phyloP scores from a whole-genome alignment of 768 basidiomycete genomes.

The Russula sp. region DNA sequence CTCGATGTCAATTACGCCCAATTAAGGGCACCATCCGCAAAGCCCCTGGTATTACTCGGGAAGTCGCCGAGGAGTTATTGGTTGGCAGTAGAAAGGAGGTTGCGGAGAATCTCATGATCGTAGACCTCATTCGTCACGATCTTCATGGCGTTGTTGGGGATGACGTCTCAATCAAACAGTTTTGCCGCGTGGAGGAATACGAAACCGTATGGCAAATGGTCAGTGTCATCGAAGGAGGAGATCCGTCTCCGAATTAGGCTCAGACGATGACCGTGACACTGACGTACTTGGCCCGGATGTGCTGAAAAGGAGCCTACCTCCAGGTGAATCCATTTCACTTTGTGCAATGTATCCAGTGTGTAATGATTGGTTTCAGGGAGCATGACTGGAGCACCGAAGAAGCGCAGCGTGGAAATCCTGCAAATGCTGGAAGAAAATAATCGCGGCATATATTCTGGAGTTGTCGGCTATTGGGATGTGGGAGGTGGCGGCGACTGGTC shows the following conservation, averaged over 20 bases:
- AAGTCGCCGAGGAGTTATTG: slow-evolving; percentile 60
- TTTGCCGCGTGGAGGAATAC: slow-evolving; percentile 88
- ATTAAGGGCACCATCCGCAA: slow-evolving; percentile 92
- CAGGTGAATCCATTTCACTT: slow-evolving; percentile 51
- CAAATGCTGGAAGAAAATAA: slow-evolving; percentile 70
- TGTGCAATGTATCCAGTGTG: slow-evolving; percentile 3
- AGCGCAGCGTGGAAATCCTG: slow-evolving; percentile 87
- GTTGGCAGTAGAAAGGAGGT: slow-evolving; percentile 80
- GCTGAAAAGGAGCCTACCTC: slow-evolving; percentile 75
- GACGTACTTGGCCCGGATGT: slow-evolving; percentile 73
- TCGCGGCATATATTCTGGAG: slow-evolving; percentile 85
- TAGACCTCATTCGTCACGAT: slow-evolving; percentile 93
- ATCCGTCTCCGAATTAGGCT: slow-evolving; percentile 26
- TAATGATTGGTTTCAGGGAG: slow-evolving; percentile 53
- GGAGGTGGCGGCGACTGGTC: slow-evolving; percentile 91
- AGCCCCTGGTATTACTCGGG: slow-evolving; percentile 58
- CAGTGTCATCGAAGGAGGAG: slow-evolving; percentile 81
- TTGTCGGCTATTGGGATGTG: slow-evolving; percentile 89
- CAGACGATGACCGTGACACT: slow-evolving; percentile 31
- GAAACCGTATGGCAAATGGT: slow-evolving; percentile 95
- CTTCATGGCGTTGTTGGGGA: slow-evolving; percentile 81
- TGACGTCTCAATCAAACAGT: slow-evolving; percentile 75
- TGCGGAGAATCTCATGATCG: slow-evolving; percentile 98
- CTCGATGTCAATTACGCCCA: slow-evolving; percentile 79
- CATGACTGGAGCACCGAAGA: slow-evolving; percentile 98